Conservation (phyloP, 495 filamentous ascomycete genomes). For the Penicillium cosmopolitanum region DNA sequence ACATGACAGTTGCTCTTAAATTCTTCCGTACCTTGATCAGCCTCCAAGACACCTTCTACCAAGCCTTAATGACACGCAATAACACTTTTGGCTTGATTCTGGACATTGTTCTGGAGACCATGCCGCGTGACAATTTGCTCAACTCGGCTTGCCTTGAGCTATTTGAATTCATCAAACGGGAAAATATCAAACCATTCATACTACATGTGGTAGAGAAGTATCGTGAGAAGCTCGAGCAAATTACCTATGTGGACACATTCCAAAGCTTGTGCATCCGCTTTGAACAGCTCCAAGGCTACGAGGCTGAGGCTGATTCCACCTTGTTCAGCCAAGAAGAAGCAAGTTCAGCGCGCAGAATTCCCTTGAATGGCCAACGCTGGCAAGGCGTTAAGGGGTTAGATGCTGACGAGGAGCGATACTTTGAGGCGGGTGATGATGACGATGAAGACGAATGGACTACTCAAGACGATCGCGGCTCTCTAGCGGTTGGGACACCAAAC, state of each 20-base stretch:
- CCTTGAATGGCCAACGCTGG: slow-evolving; percentile 70
- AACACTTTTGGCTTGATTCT: slow-evolving; percentile 86
- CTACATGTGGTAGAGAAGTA: slow-evolving; percentile 87
- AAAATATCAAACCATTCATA: slow-evolving; percentile 81
- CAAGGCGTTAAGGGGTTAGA: slow-evolving; percentile 84
- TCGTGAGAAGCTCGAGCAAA: slow-evolving; percentile 74
- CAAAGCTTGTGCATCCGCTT: slow-evolving; percentile 72
- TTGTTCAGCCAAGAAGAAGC: slow-evolving; percentile 54
- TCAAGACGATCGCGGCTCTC: slow-evolving; percentile 33
- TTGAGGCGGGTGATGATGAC: slow-evolving; percentile 87
- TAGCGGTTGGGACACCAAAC: slow-evolving; percentile 33
- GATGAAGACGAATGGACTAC: slow-evolving; percentile 64
- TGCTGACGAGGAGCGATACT: slow-evolving; percentile 88
- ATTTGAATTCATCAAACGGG: slow-evolving; percentile 87
- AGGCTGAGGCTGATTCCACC: slow-evolving; percentile 59
- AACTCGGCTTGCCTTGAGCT: slow-evolving; percentile 96
- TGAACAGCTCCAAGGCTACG: slow-evolving; percentile 78
- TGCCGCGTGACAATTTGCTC: slow-evolving; percentile 94
- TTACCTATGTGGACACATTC: slow-evolving; percentile 89
- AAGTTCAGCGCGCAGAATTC: slow-evolving; percentile 55
- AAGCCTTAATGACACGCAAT: slow-evolving; percentile 81
- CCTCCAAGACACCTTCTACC: slow-evolving; percentile 90
- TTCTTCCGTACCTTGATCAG: slow-evolving; percentile 90
- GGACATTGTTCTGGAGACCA: slow-evolving; percentile 83
- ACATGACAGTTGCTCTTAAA: slow-evolving; percentile 76